Evolutionary conservation across 164 flowering plant genomes (phyloP), one percentile per base, ranked within the genome.

Genomic region (Litsea cubeba): DNA sequence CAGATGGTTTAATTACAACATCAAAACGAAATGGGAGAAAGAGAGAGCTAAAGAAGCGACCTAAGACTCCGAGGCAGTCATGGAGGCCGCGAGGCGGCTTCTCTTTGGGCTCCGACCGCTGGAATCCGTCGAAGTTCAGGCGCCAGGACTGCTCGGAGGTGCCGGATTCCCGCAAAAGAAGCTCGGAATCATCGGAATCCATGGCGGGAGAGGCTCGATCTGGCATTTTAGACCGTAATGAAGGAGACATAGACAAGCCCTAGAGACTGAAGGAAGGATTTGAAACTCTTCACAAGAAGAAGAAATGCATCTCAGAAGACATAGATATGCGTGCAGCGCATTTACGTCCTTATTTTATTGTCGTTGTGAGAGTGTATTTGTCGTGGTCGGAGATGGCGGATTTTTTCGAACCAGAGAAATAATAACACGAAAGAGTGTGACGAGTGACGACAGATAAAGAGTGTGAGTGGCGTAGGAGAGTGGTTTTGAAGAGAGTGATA

Each of bases 31-130:
- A 67, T n/a, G 51, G 28, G 28, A 25, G 67, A 28, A 17, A 64
- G 12, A 25, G 32, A 64, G 67, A 50, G 30, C 11, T 46, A 54
- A 1, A 60, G 22, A 57, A 54, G 22, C 76, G 75, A 93, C 98
- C 90, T 82, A 83, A 79, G 79, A 88, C 90, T 1, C 94, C 98
- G 23, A 88, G 87, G 75, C 94, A 93, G 73, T 88, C 86, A 54
- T 93, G 92, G 74, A 89, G 73, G 22, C 88, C 83, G 25, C 86
- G 81, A 63, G 87, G 77, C 58, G 85, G 88, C 72, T 80, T 90
- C 75, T 88, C 92, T 67, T 50, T 81, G 70, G 78, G 86, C 76
- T 89, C 88, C 1, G 90, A 83, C 20, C 89, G 66, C 85, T 86
- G 88, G 60, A 84, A 74, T 1, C 88, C 87, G 18, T 90, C 89